Evolutionary conservation across 2,329 filamentous ascomycete genomes (phyloP).

Genomic region (Trichoderma sp.): DNA sequence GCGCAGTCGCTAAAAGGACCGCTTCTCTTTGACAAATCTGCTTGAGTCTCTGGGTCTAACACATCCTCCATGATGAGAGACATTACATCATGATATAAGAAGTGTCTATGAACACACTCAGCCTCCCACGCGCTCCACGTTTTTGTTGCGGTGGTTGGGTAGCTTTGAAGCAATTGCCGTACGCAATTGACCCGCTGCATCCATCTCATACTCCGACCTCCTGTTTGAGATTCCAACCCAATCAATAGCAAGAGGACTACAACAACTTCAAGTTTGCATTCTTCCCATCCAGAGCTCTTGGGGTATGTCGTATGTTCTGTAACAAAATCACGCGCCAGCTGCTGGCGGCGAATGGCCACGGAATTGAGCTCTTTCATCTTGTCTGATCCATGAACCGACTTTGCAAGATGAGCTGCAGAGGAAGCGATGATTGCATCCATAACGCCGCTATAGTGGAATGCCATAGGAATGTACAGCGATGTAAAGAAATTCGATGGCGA

Average conservation of each 20-base stretch:
- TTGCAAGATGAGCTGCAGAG: not conserved
- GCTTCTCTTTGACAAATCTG: not conserved
- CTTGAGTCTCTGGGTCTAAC: not conserved
- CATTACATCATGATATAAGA: not conserved
- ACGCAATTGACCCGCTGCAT: slow-evolving; percentile 1
- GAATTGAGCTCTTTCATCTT: not conserved
- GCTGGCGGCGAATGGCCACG: not conserved
- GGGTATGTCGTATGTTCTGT: not conserved
- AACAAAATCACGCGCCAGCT: not conserved
- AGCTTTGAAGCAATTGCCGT: not conserved
- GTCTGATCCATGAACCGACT: not conserved
- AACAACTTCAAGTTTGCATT: not conserved
- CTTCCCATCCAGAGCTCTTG: not conserved
- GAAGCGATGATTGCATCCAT: not conserved
- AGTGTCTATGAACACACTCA: not conserved
- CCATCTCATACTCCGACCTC: not conserved
- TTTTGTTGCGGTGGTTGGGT: not conserved
- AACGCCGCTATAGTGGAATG: not conserved
- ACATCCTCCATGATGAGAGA: not conserved
- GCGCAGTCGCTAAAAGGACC: not conserved
- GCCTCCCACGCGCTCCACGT: not conserved
- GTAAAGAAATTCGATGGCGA: not conserved
- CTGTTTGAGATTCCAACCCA: not conserved
- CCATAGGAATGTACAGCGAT: not conserved
- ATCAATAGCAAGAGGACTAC: not conserved